These are phyloP conservation scores for Phytomonas sp. DNA, from an alignment of 208 protist species.

Conservation along the genomic window DNA sequence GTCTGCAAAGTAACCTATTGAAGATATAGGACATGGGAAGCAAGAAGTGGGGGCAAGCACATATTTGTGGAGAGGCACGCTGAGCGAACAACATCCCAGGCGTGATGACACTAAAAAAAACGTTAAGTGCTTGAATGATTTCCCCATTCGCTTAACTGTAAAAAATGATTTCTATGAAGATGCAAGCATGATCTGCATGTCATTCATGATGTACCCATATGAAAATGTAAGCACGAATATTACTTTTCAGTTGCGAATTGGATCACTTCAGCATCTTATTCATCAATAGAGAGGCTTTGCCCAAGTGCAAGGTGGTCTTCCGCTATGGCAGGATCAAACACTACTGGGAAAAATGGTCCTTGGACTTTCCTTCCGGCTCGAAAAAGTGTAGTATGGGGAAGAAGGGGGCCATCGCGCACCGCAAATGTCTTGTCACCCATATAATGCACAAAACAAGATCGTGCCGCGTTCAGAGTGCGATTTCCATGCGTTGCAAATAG, in stretches of 20 bases:
- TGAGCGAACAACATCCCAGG: neutral
- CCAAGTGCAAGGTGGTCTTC: conserved; percentile 52
- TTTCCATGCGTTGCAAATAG: conserved; percentile 78
- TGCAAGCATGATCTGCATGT: neutral
- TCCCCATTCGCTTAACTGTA: neutral
- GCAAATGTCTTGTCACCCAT: conserved; percentile 50
- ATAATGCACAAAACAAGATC: conserved; percentile 71
- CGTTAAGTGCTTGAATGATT: neutral
- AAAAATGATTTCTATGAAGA: neutral
- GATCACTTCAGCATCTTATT: neutral
- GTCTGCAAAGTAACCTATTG: no score
- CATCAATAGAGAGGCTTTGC: neutral
- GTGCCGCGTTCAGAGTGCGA: conserved; percentile 41
- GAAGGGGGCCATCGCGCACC: conserved; percentile 48
- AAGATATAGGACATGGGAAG: no score
- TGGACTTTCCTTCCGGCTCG: conserved; percentile 41
- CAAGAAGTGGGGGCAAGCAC: neutral
- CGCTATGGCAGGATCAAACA: conserved; percentile 75
- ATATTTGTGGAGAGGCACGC: neutral
- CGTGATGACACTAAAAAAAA: neutral
- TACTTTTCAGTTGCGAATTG: neutral
- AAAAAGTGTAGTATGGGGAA: conserved; percentile 71
- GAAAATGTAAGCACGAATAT: neutral
- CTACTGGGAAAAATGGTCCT: conserved; percentile 68
- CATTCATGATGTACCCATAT: neutral